Evolutionary conservation across 163 green algal genomes (phyloP), one percentile per base, ranked within the genome.

Genomic region (Dunaliella salina): DNA sequence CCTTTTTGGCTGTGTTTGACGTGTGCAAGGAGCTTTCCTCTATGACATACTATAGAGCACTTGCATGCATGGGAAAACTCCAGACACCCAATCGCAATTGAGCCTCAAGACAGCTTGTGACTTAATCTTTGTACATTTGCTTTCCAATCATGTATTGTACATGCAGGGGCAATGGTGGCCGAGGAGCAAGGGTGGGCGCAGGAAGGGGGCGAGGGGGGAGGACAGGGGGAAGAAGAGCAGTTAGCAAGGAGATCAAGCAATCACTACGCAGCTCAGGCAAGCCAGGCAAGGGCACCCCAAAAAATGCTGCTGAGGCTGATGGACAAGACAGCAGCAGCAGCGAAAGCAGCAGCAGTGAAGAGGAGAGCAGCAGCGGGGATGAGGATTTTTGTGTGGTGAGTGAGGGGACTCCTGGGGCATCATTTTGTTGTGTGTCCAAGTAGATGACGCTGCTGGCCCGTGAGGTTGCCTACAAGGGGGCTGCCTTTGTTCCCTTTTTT

Each of bases 311-410:
- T 75, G 63, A 12, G n/a, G 63, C 22, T 5, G 24, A 29, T 75
- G 63, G 63, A 35, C 5, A 22, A 35, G 75, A 40, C 26, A 40
- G 75, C 75, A 82, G 75, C 75, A 82, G 75, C 75, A 40, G 75
- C 8, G 40, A 50, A 50, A 13, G 75, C 75, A 82, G 75, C 75
- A 40, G 75, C 75, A 82, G 33, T 34, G 75, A 82, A 22, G 75
- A 82, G 30, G 75, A 82, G 22, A 40, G 33, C 33, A 82, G 75
- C 75, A 82, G 75, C 75, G 13, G 75, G 17, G 75, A 82, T 40
- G 75, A 82, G 22, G 75, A 82, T 18, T 35, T 50, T 34, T 26
- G n/a, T 82, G 75, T 26, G 30, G 75, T 50, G 30, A 82, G 75
- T n/a, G 40, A 50, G 40, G 40, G 40, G 40, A 50, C 4, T 3